Evolutionary conservation across 208 protist species (phyloP).

Genomic region (Acanthamoeba lenticulata): DNA sequence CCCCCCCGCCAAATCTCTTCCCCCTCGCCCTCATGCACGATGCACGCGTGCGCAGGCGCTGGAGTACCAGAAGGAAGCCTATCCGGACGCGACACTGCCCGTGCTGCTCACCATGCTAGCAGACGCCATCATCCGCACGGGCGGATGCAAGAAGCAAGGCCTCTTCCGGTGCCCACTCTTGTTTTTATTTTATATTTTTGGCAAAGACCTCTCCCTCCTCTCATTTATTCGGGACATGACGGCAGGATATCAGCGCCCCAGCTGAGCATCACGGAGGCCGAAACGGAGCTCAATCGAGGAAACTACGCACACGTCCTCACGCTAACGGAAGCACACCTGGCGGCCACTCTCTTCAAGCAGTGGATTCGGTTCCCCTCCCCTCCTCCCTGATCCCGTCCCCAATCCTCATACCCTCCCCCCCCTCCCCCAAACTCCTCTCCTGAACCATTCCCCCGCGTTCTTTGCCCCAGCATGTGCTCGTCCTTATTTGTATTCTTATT

Average conservation of each 20-base stretch:
- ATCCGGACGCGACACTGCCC: not conserved
- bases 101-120: not conserved
- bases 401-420: too few species aligned
- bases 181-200: too few species aligned
- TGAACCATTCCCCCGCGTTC: too few species aligned
- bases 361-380: not conserved
- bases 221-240: not conserved
- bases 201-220: not conserved
- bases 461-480: too few species aligned
- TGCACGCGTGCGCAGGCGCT: not conserved
- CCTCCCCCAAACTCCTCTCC: too few species aligned
- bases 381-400: too few species aligned
- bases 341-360: slow-evolving; percentile 4
- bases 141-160: slow-evolving; percentile 23
- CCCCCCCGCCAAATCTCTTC: not conserved
- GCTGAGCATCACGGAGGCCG: not conserved
- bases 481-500: too few species aligned
- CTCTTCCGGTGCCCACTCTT: not conserved
- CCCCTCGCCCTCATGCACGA: not conserved
- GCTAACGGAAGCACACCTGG: not conserved
- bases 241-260: not conserved
- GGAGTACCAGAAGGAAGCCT: not conserved
- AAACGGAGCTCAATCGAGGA: not conserved
- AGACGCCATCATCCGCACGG: slow-evolving; percentile 14
- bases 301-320: not conserved